Percentiles rank a stretch among this genome's conserved stretches.
These are phyloP conservation scores for Acorus gramineus DNA, from an alignment of 106 monocot genomes.

Conservation along the genomic window DNA sequence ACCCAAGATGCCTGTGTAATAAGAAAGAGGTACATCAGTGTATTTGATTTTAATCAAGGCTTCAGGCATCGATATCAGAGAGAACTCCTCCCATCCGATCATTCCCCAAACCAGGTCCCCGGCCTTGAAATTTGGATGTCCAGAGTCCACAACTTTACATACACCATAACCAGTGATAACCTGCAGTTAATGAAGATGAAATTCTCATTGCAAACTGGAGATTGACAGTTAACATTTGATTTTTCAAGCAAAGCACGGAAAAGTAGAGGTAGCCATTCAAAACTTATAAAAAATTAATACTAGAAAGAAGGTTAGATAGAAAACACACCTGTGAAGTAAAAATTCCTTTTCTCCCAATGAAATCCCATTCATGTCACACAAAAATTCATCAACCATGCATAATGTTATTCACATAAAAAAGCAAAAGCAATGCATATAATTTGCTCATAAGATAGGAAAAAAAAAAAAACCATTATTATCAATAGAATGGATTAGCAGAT, in stretches of 20 bases:
- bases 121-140: slow-evolving; percentile 39
- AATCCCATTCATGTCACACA: too few species aligned
- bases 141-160: slow-evolving; percentile 46
- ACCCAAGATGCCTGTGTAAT: slow-evolving; percentile 55
- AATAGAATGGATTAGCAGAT: too few species aligned
- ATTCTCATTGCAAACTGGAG: not conserved
- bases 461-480: too few species aligned
- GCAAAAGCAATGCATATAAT: too few species aligned
- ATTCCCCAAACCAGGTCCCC: slow-evolving; percentile 50
- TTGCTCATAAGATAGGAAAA: too few species aligned
- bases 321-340: too few species aligned
- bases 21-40: slow-evolving; percentile 53
- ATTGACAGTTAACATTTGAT: not conserved
- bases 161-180: slow-evolving; percentile 47
- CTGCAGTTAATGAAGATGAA: slow-evolving; percentile 8
- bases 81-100: slow-evolving; percentile 58
- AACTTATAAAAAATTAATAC: too few species aligned
- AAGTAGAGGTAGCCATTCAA: not conserved
- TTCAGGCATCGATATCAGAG: slow-evolving; percentile 21
- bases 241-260: not conserved
- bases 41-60: slow-evolving; percentile 32
- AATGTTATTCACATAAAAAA: too few species aligned
- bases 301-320: too few species aligned
- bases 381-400: too few species aligned
- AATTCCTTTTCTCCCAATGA: too few species aligned